phyloP scores from a whole-genome alignment of 2,329 filamentous ascomycete genomes.

The Drechslerella coelobrocha region DNA sequence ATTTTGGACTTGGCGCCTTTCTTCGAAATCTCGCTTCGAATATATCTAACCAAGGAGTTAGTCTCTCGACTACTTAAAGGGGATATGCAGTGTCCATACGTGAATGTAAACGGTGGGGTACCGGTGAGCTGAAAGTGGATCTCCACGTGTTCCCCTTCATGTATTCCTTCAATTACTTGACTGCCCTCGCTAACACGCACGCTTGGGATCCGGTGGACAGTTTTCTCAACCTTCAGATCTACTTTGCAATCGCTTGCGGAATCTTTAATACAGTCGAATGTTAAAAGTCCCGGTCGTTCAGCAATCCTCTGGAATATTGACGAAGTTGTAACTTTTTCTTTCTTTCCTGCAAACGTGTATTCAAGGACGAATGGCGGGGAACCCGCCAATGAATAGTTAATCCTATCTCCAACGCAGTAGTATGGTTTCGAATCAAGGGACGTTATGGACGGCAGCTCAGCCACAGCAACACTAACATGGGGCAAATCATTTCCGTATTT shows the following conservation, averaged over 20 bases:
- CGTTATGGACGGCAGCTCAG: constrained; percentile 89
- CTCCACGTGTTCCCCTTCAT: constrained; percentile 92
- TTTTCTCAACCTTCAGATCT: constrained; percentile 76
- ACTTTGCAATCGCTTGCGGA: constrained; percentile 87
- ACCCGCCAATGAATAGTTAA: constrained; percentile 89
- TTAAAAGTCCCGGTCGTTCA: constrained; percentile 86
- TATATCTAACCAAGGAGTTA: constrained; percentile 66
- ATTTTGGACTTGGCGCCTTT: constrained; percentile 79
- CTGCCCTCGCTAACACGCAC: constrained; percentile 87
- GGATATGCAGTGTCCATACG: constrained; percentile 58
- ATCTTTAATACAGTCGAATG: constrained; percentile 85
- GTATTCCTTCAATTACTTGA: constrained; percentile 85
- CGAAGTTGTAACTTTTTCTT: constrained; percentile 77
- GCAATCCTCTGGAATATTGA: constrained; percentile 93
- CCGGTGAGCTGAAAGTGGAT: constrained; percentile 95
- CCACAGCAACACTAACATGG: constrained; percentile 87
- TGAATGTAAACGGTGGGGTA: constrained; percentile 95
- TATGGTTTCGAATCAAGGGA: constrained; percentile 78
- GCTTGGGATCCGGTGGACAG: constrained; percentile 88
- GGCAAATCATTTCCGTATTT: constrained; percentile 74
- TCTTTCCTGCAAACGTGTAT: constrained; percentile 82
- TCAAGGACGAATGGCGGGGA: constrained; percentile 90
- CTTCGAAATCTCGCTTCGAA: constrained; percentile 81
- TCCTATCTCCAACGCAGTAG: constrained; percentile 93
- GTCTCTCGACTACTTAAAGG: constrained; percentile 8